Evolutionary conservation across 495 filamentous ascomycete species (phyloP).

Genomic region (Entonaema liquescens): DNA sequence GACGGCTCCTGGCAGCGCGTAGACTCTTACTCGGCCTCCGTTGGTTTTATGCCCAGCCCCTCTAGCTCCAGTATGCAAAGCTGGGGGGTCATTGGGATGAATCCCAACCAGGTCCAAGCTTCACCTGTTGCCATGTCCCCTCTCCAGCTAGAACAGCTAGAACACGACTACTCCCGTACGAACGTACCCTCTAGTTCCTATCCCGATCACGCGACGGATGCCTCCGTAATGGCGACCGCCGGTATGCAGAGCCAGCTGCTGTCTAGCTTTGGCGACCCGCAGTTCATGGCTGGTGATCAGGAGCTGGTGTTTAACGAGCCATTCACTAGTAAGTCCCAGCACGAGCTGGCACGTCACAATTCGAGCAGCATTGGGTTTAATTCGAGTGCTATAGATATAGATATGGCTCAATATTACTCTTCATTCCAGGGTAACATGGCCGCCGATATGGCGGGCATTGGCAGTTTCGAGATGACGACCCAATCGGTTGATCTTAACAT

Average conservation of each 20-base stretch:
- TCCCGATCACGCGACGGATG: constrained; percentile 33
- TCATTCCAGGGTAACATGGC: constrained; percentile 32
- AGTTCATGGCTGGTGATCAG: constrained; percentile 29
- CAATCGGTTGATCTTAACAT: constrained; percentile 45
- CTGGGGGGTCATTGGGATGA: constrained; percentile 50
- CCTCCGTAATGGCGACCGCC: constrained; percentile 23
- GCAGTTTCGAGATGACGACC: constrained; percentile 26
- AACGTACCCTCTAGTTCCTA: constrained; percentile 38
- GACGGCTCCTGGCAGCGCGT: constrained; percentile 45
- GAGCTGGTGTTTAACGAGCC: constrained; percentile 37
- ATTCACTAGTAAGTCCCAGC: constrained; percentile 34
- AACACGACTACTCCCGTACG: constrained; percentile 25
- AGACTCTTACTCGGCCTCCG: constrained; percentile 42
- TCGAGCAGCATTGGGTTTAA: constrained; percentile 16
- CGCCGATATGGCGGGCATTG: constrained; percentile 31
- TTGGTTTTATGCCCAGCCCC: constrained; percentile 54
- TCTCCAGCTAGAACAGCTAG: constrained; percentile 34
- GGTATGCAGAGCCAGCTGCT: constrained; percentile 38
- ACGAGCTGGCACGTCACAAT: constrained; percentile 3
- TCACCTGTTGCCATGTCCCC: constrained; percentile 44
- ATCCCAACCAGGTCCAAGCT: constrained; percentile 39
- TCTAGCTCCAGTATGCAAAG: constrained; percentile 52
- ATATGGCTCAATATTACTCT: constrained; percentile 35
- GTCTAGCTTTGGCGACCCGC: constrained; percentile 40
- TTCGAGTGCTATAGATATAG: constrained; percentile 24